Evolutionary conservation across 164 flowering plant species (phyloP).

Genomic region (Brasenia schreberi): DNA sequence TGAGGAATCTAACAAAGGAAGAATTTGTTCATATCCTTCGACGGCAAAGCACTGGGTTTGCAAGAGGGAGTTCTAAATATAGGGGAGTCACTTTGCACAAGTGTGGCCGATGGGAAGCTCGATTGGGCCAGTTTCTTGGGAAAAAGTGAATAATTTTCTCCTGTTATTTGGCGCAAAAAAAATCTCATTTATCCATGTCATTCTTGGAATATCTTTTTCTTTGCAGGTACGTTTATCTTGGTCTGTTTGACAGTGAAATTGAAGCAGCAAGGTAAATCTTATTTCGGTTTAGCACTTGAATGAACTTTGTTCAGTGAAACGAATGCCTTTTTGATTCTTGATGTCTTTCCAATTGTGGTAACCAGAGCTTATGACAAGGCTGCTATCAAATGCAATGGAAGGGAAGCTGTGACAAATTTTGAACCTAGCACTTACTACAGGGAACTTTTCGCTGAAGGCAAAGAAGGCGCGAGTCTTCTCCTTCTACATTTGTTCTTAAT

Average conservation of each 20-base stretch:
- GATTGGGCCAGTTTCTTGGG: conserved; percentile 80
- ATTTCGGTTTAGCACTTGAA: no score
- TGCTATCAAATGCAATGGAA: conserved; percentile 80
- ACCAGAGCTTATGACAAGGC: conserved; percentile 97
- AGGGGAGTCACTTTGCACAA: conserved; percentile 79
- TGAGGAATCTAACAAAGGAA: conserved; percentile 63
- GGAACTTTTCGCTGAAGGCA: conserved; percentile 11
- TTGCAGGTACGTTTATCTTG: conserved; percentile 95
- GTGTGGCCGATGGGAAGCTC: conserved; percentile 89
- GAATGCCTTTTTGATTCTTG: no score
- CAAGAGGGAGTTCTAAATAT: conserved; percentile 73
- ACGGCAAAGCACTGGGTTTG: conserved; percentile 73
- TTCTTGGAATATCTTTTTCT: not conserved
- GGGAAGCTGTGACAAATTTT: conserved; percentile 89
- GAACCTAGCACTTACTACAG: conserved; percentile 54
- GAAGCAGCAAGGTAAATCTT: conserved; percentile 84
- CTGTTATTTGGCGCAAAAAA: no score
- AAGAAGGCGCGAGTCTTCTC: conserved; percentile 27
- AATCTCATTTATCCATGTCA: not conserved
- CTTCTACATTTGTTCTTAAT: not conserved
- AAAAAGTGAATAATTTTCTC: conserved; percentile 47
- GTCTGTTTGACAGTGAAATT: conserved; percentile 85
- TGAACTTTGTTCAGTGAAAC: no score
- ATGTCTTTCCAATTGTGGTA: not conserved
- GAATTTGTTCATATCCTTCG: conserved; percentile 84